Evolutionary conservation across 495 filamentous ascomycete genomes (phyloP).

Genomic region (Lentithecium fluviatile): DNA sequence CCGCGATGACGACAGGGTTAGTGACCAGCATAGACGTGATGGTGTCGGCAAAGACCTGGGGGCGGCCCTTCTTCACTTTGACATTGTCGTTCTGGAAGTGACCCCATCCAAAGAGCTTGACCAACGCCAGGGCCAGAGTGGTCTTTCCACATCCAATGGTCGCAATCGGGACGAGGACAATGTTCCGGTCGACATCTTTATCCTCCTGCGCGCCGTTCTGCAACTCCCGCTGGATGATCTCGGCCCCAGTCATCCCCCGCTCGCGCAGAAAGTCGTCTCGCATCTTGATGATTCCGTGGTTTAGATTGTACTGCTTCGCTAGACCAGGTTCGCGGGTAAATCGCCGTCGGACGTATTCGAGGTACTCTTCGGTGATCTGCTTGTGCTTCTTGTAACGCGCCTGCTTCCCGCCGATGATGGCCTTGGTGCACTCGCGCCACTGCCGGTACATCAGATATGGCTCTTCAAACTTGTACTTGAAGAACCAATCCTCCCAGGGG

Average conservation of each 20-base stretch:
- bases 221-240: conserved; percentile 69
- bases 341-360: conserved; percentile 72
- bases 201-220: conserved; percentile 44
- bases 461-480: conserved; percentile 99
- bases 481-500: conserved; percentile 86
- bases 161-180: conserved; percentile 82
- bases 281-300: conserved; percentile 94
- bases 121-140: conserved; percentile 79
- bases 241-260: conserved; percentile 78
- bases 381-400: conserved; percentile 82
- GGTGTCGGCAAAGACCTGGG: conserved; percentile 67
- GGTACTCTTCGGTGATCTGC: conserved; percentile 87
- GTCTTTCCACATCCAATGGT: conserved; percentile 97
- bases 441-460: conserved; percentile 97
- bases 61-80: conserved; percentile 66
- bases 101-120: conserved; percentile 85
- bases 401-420: conserved; percentile 71
- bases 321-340: conserved; percentile 64
- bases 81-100: conserved; percentile 98
- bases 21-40: conserved; percentile 59
- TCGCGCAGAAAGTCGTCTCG: conserved; percentile 80
- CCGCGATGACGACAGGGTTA: conserved; percentile 76
- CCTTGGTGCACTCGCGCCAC: conserved; percentile 96
- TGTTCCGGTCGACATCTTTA: conserved; percentile 55
- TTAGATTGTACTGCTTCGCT: conserved; percentile 67